Conservation (phyloP, 2,329 filamentous ascomycete genomes). For the Diaporthe nobilis region DNA sequence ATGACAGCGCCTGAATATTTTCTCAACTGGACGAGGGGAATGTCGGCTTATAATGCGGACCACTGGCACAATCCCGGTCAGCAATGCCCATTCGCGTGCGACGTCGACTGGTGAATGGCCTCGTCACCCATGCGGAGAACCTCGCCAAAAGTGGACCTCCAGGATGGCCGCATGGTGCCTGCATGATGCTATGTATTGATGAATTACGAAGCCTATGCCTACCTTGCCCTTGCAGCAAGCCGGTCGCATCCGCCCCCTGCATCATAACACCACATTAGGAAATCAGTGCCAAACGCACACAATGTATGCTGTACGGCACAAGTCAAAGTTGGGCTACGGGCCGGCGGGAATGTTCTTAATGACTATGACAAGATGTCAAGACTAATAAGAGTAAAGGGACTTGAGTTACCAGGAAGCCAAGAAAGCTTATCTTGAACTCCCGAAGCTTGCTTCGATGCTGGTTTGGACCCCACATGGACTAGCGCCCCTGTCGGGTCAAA, state of each 20-base stretch:
- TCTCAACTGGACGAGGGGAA: background rate
- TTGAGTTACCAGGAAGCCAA: background rate
- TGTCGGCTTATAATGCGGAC: background rate
- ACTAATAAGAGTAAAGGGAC: background rate
- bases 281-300: too few species aligned
- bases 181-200: background rate
- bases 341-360: background rate
- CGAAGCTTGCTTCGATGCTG: background rate
- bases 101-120: background rate
- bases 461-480: background rate
- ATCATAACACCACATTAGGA: background rate
- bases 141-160: slow-evolving; percentile 1
- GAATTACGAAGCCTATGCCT: background rate
- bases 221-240: background rate
- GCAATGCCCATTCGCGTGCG: background rate
- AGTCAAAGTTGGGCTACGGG: background rate
- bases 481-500: background rate
- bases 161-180: background rate
- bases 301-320: too few species aligned
- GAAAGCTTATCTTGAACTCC: slow-evolving; percentile 26
- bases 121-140: slow-evolving; percentile 22
- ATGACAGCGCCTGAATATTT: background rate
- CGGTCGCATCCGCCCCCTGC: background rate
- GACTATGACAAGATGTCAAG: background rate
- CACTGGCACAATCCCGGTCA: background rate